Evolutionary conservation across 2,329 filamentous ascomycete genomes (phyloP).

Genomic region (Penicillium sp.): DNA sequence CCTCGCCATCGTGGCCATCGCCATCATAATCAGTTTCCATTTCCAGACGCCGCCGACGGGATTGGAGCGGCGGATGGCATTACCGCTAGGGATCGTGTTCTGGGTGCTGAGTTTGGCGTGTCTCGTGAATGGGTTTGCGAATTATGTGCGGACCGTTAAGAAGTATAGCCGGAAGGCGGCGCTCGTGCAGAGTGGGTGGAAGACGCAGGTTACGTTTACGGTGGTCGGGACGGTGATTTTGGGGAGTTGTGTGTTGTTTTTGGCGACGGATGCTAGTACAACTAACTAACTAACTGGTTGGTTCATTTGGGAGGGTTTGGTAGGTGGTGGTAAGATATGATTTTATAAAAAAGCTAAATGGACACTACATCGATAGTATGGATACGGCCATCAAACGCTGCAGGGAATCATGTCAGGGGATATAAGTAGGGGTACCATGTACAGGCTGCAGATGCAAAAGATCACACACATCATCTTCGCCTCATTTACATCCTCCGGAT

Average conservation of each 20-base stretch:
- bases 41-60: slow-evolving; percentile 62
- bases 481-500: slow-evolving; percentile 68
- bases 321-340: too few species aligned
- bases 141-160: slow-evolving; percentile 75
- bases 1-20: slow-evolving; percentile 79
- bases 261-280: slow-evolving; percentile 34
- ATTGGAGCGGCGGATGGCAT: slow-evolving; percentile 66
- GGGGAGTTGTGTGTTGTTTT: slow-evolving; percentile 38
- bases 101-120: slow-evolving; percentile 72
- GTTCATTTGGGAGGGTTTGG: too few species aligned
- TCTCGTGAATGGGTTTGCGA: slow-evolving; percentile 67
- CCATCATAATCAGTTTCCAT: slow-evolving; percentile 89
- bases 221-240: slow-evolving; percentile 39
- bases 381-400: too few species aligned
- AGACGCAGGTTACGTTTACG: slow-evolving; percentile 67
- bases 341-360: too few species aligned
- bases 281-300: too few species aligned
- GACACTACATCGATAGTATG: too few species aligned
- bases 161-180: slow-evolving; percentile 71
- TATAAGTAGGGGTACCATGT: too few species aligned
- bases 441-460: too few species aligned
- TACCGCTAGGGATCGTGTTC: slow-evolving; percentile 78
- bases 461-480: too few species aligned
- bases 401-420: too few species aligned
- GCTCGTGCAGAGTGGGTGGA: slow-evolving; percentile 86